These are phyloP conservation scores for Haplographium delicatum DNA, from an alignment of 495 filamentous ascomycete genomes.

Conservation along the genomic window DNA sequence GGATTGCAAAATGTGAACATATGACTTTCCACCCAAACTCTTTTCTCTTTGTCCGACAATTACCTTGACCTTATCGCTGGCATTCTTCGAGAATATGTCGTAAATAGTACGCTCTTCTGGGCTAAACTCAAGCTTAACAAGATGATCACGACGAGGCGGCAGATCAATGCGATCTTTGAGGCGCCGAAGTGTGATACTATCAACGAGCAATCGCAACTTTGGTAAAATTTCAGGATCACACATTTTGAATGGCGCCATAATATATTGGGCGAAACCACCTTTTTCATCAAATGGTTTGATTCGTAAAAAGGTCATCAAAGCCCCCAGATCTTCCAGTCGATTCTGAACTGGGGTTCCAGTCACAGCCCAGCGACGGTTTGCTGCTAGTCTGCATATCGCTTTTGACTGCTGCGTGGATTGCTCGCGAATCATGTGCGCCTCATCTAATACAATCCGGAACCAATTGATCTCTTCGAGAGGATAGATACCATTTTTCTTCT, in stretches of 20 bases:
- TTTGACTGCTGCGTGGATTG: conserved; percentile 74
- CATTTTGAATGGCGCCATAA: conserved; percentile 73
- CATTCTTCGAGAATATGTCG: conserved; percentile 49
- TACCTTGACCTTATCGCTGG: conserved; percentile 46
- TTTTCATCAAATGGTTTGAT: conserved; percentile 82
- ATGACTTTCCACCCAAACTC: conserved; percentile 72
- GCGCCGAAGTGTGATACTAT: conserved; percentile 87
- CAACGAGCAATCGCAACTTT: conserved; percentile 84
- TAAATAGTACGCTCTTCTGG: conserved; percentile 48
- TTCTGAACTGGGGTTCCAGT: conserved; percentile 93
- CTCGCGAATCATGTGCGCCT: conserved; percentile 91
- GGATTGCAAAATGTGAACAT: conserved; percentile 82
- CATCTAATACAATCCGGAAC: conserved; percentile 94
- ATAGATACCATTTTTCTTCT: conserved; percentile 51
- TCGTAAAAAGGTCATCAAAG: conserved; percentile 85
- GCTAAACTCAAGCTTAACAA: conserved; percentile 56
- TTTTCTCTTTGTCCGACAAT: conserved; percentile 45
- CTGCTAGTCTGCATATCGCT: conserved; percentile 74
- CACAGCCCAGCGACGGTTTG: conserved; percentile 87
- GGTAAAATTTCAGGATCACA: conserved; percentile 75
- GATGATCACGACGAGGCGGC: conserved; percentile 65
- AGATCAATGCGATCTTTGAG: conserved; percentile 87
- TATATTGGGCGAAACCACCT: conserved; percentile 65
- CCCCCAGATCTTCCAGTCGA: conserved; percentile 81
- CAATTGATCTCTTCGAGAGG: conserved; percentile 75